Evolutionary conservation across 1,284 basidiomycete genomes (phyloP), one percentile per base, ranked within the genome.

Genomic region (Tilletia indica): DNA sequence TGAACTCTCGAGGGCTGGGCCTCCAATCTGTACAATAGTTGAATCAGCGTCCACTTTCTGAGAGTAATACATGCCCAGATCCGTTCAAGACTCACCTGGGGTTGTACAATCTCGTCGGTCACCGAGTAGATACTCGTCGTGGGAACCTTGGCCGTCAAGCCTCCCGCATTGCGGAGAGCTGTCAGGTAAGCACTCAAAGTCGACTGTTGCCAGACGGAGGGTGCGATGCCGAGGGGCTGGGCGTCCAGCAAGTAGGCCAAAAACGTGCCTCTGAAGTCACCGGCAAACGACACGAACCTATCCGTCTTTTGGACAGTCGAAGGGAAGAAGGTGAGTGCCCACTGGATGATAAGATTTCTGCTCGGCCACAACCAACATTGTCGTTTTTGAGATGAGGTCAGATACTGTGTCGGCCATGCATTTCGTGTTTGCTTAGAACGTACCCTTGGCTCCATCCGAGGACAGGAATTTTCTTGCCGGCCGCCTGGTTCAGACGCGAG

Each of bases 381-480:
- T 19, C 8, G 2, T 25, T n/a, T 19, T 6, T 1, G 51, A 25
- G 5, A 54, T 54, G 51, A 12, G 1, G 12, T 25, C 8, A 19
- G 51, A 54, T 1, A 16, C 51, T 16, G 1, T 25, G 73, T 73
- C 0, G 74, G 42, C 19, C 70, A 72, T 72, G 70, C 73, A 54
- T 77, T 77, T 73, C 3, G 68, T 66, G 0, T 61, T 72, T 39
- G 25, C 25, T 2, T 31, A 1, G 25, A 31, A 77, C 39, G 0
- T 73, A 72, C 6, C 76, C 76, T 36, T 77, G 76, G 11, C 69
- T 71, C 76, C 76, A 77, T 0, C 73, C 74, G 14, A 74, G 63
- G n/a, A 77, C 67, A 4, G 76, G 73, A 0, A 77, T 66, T n/a
- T 64, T 66, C 4, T 38, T 61, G 16, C 73, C 72, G 0, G 47